Conservation (phyloP, 768 basidiomycete species). For the Chalciporus piperatus region DNA sequence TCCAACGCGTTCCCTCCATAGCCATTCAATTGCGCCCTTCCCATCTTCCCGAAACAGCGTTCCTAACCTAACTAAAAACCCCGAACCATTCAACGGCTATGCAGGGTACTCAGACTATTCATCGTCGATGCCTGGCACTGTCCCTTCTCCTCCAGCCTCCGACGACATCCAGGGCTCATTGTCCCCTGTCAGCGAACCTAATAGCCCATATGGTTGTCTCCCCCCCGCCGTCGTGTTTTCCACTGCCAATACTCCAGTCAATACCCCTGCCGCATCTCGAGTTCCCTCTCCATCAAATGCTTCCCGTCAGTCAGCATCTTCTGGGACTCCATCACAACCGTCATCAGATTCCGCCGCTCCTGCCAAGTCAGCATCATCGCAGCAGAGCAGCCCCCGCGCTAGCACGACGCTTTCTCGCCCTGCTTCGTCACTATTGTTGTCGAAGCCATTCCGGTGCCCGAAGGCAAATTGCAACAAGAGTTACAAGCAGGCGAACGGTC, state of each 20-base stretch:
- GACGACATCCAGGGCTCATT: slow-evolving; percentile 28
- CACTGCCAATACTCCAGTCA: slow-evolving; percentile 42
- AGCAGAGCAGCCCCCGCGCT: slow-evolving; percentile 31
- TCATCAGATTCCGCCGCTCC: slow-evolving; percentile 26
- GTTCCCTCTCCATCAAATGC: slow-evolving; percentile 30
- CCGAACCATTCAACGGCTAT: slow-evolving; percentile 68
- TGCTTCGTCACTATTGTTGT: slow-evolving; percentile 61
- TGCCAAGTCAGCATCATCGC: slow-evolving; percentile 27
- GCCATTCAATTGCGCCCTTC: slow-evolving; percentile 36
- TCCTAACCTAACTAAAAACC: slow-evolving; percentile 28
- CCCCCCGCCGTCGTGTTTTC: slow-evolving; percentile 66
- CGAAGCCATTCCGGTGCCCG: slow-evolving; percentile 90
- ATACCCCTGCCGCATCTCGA: slow-evolving; percentile 49
- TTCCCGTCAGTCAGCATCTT: slow-evolving; percentile 18
- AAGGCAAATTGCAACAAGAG: slow-evolving; percentile 94
- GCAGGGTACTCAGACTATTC: slow-evolving; percentile 68
- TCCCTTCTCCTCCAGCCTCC: slow-evolving; percentile 31
- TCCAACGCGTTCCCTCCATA: slow-evolving; percentile 40
- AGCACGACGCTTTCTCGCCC: slow-evolving; percentile 48
- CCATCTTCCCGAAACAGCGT: slow-evolving; percentile 29
- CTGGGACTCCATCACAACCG: slow-evolving; percentile 9
- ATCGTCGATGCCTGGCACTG: slow-evolving; percentile 57
- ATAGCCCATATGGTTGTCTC: slow-evolving; percentile 47
- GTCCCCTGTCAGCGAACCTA: slow-evolving; percentile 32
- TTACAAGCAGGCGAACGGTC: slow-evolving; percentile 93